Evolutionary conservation across 139 green algal genomes (phyloP), one percentile per base, ranked within the genome.

Genomic region (Axilococcus clingmanii): DNA sequence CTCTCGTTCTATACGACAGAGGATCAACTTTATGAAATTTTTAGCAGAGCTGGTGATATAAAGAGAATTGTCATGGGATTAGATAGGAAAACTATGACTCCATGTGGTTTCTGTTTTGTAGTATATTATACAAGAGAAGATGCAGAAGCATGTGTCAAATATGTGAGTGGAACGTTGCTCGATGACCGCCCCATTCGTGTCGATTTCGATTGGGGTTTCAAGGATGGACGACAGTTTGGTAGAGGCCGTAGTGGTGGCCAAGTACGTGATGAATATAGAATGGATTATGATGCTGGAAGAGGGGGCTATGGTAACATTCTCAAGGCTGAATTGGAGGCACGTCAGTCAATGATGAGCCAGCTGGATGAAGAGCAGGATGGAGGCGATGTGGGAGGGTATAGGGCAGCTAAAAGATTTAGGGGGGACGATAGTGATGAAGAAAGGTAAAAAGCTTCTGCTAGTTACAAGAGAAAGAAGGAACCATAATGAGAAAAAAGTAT

Each of bases 31-130:
- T 73, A 81, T 40, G 75, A 92, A 65, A 58, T 83, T 12, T 96
- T 96, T 47, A 77, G 62, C 15, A 75, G 79, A 55, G 69, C 71
- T 14, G 89, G 90, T 3, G 74, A 86, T 30, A 70, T 98, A 19
- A 79, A 86, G 50, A 74, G 79, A 22, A 85, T 98, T 32, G 68
- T 97, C 29, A 96, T 99, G 89, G 93, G 93, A 0, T 77, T 99
- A 41, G 87, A 99, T 77, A 84, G 84, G 58, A 62, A 84, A 27
- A 73, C 64, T 28, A 83, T 78, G 53, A 97, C 88, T 25, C 93
- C 93, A 23, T 99, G 93, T 62, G 93, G 93, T 46, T 99, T 99
- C 59, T 89, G 75, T 43, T 99, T 99, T 48, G 88, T 97, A 23
- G 77, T 88, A 20, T 96, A 88, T 55, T 78, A 87, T 69, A 80